These are phyloP conservation scores for Nakazawaea molendinolei DNA, from an alignment of 805 yeast genomes.

Conservation along the genomic window DNA sequence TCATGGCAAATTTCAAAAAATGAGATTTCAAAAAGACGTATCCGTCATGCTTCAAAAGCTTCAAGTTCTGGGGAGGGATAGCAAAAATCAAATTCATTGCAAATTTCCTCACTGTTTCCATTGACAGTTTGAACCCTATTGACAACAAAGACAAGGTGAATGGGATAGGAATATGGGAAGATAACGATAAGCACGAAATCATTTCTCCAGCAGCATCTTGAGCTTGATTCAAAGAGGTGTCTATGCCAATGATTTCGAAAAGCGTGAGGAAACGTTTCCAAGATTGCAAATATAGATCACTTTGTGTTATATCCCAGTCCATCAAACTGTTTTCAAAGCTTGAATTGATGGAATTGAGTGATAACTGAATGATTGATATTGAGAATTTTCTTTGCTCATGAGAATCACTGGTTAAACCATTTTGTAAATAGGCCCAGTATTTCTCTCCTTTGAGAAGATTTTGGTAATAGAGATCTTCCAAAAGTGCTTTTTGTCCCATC, in stretches of 20 bases:
- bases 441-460: conserved; percentile 19
- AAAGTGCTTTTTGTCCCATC: conserved; percentile 12
- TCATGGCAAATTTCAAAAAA: conserved; percentile 55
- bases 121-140: conserved; percentile 68
- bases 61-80: conserved; percentile 39
- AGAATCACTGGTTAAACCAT: conserved; percentile 43
- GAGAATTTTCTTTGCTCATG: conserved; percentile 70
- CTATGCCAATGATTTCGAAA: conserved; percentile 76
- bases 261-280: conserved; percentile 75
- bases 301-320: conserved; percentile 32
- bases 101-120: conserved; percentile 70
- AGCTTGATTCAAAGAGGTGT: conserved; percentile 81
- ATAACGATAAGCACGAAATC: conserved; percentile 39
- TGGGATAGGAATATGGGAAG: conserved; percentile 49
- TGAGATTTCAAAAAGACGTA: conserved; percentile 32
- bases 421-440: conserved; percentile 56
- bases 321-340: conserved; percentile 32
- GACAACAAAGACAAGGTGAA: conserved; percentile 74
- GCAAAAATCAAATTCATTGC: conserved; percentile 49
- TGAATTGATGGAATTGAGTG: conserved; percentile 40
- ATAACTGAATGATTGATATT: conserved; percentile 54
- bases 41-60: conserved; percentile 35
- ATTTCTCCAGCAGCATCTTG: conserved; percentile 70
- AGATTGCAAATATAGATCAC: conserved; percentile 30
- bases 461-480: conserved; percentile 21